These are phyloP conservation scores for Herpetomonas samuelpessoai DNA, from an alignment of 208 protist genomes.

Conservation along the genomic window DNA sequence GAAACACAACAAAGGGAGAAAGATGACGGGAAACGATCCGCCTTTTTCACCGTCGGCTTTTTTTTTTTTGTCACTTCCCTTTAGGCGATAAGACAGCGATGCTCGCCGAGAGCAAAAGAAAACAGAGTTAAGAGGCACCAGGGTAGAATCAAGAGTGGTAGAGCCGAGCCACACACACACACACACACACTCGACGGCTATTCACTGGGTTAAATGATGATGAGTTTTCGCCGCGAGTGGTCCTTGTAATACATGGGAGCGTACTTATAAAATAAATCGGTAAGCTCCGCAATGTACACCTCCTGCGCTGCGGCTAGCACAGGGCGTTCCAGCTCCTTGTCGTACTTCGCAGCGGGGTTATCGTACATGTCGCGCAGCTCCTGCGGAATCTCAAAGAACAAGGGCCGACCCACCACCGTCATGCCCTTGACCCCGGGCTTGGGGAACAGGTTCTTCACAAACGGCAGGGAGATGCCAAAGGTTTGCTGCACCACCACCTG, in stretches of 20 bases:
- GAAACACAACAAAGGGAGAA: background rate
- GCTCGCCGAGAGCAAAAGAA: too few species aligned
- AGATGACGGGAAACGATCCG: background rate
- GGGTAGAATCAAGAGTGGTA: too few species aligned
- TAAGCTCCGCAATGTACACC: conserved; percentile 32
- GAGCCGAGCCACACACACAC: too few species aligned
- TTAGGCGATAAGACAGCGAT: too few species aligned
- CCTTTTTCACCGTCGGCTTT: too few species aligned
- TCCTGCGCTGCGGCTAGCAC: conserved; percentile 29
- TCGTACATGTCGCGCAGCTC: conserved; percentile 31
- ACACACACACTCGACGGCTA: background rate
- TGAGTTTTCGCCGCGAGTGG: conserved; percentile 20
- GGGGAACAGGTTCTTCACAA: conserved; percentile 52
- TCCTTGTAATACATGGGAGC: conserved; percentile 26
- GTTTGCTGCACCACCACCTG: conserved; percentile 40
- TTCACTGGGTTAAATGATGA: conserved; percentile 12
- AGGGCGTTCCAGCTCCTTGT: conserved; percentile 23
- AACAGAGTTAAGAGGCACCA: too few species aligned
- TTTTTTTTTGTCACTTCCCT: too few species aligned
- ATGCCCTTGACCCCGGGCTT: conserved; percentile 23
- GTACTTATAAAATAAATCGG: conserved; percentile 45
- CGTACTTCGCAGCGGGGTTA: conserved; percentile 20
- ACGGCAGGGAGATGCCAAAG: conserved; percentile 48
- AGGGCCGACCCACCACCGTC: conserved; percentile 47
- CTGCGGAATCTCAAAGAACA: conserved; percentile 33